These are phyloP conservation scores for Verticillium longisporum DNA, from an alignment of 2,329 filamentous ascomycete species.

Conservation along the genomic window DNA sequence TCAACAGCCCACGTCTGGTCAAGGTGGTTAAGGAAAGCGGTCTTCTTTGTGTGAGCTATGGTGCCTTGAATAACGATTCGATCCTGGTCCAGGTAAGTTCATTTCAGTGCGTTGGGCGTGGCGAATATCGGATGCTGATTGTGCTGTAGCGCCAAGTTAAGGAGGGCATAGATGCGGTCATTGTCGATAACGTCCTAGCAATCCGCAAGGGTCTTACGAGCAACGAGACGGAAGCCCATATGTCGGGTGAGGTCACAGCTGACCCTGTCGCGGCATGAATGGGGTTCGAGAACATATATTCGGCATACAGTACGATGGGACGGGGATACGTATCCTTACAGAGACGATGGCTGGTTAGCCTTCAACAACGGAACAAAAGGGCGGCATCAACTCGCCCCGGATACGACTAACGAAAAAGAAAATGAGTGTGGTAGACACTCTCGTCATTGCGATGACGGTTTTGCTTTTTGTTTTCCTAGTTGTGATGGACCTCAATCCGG, in stretches of 20 bases:
- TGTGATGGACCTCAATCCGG: background rate
- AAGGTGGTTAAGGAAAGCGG: conserved; percentile 91
- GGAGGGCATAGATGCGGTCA: conserved; percentile 95
- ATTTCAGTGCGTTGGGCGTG: background rate
- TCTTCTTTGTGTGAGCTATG: conserved; percentile 91
- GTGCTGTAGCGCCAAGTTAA: conserved; percentile 71
- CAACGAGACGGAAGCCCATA: conserved; percentile 12
- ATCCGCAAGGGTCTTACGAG: conserved; percentile 82
- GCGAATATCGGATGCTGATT: conserved; percentile 9
- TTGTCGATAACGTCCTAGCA: conserved; percentile 89
- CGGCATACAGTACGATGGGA: background rate
- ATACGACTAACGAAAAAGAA: background rate
- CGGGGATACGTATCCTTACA: background rate
- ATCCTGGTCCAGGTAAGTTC: conserved; percentile 70
- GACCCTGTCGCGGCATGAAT: background rate
- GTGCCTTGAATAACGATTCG: conserved; percentile 82
- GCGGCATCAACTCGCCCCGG: background rate
- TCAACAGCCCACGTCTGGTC: conserved; percentile 82
- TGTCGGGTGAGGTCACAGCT: conserved; percentile 9
- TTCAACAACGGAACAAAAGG: background rate
- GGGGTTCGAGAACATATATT: background rate
- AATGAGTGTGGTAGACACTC: background rate
- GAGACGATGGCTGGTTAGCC: background rate
- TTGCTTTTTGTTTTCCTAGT: background rate
- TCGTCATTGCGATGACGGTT: background rate